Conservation (phyloP, 1,284 basidiomycete species). For the Cutaneotrichosporon spelunceum region DNA sequence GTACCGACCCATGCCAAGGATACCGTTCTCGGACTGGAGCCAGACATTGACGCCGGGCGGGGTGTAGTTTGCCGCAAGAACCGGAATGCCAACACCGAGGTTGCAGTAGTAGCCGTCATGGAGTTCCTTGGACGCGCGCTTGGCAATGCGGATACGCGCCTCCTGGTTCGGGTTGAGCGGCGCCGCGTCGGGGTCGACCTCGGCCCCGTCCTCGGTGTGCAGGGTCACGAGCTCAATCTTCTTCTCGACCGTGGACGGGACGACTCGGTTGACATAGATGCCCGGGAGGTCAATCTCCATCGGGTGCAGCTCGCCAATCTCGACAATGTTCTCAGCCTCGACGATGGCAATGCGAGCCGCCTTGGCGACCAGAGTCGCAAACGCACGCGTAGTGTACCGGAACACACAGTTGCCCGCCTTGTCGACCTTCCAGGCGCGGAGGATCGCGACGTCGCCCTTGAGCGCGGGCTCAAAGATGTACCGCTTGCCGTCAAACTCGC, state of each 20-base stretch:
- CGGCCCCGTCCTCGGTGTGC: slow-evolving; percentile 33
- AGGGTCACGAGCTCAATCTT: slow-evolving; percentile 70
- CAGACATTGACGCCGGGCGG: slow-evolving; percentile 77
- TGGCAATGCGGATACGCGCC: slow-evolving; percentile 72
- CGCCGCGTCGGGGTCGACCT: slow-evolving; percentile 23
- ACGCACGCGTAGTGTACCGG: slow-evolving; percentile 85
- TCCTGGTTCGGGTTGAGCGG: slow-evolving; percentile 20
- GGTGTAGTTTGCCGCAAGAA: slow-evolving; percentile 79
- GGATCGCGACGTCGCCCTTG: slow-evolving; percentile 80
- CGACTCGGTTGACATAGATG: slow-evolving; percentile 83
- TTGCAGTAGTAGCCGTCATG: slow-evolving; percentile 81
- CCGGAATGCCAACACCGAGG: slow-evolving; percentile 83
- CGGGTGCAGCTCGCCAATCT: slow-evolving; percentile 75
- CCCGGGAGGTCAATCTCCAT: slow-evolving; percentile 77
- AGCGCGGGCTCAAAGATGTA: slow-evolving; percentile 87
- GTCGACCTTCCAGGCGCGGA: slow-evolving; percentile 94
- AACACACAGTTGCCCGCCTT: slow-evolving; percentile 83
- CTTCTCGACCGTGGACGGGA: slow-evolving; percentile 72
- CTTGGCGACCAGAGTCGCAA: slow-evolving; percentile 78
- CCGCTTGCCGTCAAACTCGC: slow-evolving; percentile 74
- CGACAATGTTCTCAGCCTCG: slow-evolving; percentile 91
- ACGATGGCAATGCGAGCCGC: slow-evolving; percentile 88
- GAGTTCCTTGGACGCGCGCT: slow-evolving; percentile 75
- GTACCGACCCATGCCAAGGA: slow-evolving; percentile 92
- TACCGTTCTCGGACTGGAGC: slow-evolving; percentile 93